A percentile compares a stretch with the other conserved stretches of the same genome.
These are phyloP conservation scores for Bipolaris zeicola DNA, from an alignment of 2,329 filamentous ascomycete species.

Conservation along the genomic window DNA sequence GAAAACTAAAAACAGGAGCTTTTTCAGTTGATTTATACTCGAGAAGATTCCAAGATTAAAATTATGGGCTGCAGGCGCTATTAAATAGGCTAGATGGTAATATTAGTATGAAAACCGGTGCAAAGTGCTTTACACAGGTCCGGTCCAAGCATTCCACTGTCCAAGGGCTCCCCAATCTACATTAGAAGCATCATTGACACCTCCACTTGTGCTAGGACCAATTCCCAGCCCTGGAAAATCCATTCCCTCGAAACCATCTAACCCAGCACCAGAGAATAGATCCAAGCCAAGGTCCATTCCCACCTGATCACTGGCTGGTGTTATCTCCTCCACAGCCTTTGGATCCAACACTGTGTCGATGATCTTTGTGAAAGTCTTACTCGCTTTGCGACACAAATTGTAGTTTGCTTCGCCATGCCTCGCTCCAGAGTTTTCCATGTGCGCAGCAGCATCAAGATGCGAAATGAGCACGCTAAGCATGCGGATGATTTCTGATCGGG, in stretches of 20 bases:
- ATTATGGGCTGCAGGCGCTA: neutral
- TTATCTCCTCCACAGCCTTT: slow-evolving; percentile 18
- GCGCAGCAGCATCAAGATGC: slow-evolving; percentile 44
- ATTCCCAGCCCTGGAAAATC: slow-evolving; percentile 29
- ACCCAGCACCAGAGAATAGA: slow-evolving; percentile 32
- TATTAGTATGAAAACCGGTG: neutral
- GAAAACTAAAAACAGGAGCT: neutral
- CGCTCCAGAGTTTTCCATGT: slow-evolving; percentile 38
- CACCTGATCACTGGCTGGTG: slow-evolving; percentile 16
- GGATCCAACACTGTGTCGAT: slow-evolving; percentile 41
- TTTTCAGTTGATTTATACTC: no score
- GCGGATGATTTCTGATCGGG: slow-evolving; percentile 46
- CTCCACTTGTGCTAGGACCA: slow-evolving; percentile 18
- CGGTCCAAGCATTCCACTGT: slow-evolving; percentile 33
- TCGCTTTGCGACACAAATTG: slow-evolving; percentile 39
- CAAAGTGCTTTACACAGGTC: neutral
- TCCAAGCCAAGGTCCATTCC: slow-evolving; percentile 28
- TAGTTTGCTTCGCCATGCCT: slow-evolving; percentile 45
- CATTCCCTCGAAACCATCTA: slow-evolving; percentile 39
- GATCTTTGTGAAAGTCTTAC: slow-evolving; percentile 35
- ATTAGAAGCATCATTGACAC: slow-evolving; percentile 7
- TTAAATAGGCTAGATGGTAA: neutral
- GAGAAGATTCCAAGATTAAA: neutral
- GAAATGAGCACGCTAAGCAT: slow-evolving; percentile 49
- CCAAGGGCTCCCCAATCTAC: slow-evolving; percentile 36